Percentiles rank a stretch among this genome's conserved stretches.
These are phyloP conservation scores for Penicillium sclerotigenum DNA, from an alignment of 2,329 filamentous ascomycete genomes.

Conservation along the genomic window DNA sequence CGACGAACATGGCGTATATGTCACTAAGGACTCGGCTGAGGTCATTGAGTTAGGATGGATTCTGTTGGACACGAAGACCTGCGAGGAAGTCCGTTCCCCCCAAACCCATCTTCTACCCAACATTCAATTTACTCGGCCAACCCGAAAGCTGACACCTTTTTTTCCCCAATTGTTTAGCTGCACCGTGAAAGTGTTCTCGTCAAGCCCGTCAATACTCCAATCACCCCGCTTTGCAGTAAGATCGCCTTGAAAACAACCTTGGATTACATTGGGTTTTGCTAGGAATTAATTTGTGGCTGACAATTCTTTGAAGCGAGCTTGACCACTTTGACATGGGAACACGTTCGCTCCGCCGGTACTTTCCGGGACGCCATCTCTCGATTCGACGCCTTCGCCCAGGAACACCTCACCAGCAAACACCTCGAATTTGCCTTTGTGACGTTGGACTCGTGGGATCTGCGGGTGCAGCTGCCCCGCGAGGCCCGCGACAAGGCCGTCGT, in stretches of 20 bases:
- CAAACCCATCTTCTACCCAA: constrained; percentile 13
- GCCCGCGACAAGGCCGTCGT: constrained; percentile 98
- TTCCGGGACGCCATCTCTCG: constrained; percentile 96
- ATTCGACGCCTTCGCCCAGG: constrained; percentile 89
- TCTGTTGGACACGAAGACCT: constrained; percentile 82
- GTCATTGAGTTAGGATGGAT: constrained; percentile 99
- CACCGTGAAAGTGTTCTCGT: constrained; percentile 95
- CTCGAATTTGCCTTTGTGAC: constrained; percentile 98
- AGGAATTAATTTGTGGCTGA: constrained; percentile 25
- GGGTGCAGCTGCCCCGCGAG: constrained; percentile 94
- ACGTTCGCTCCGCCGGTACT: constrained; percentile 93
- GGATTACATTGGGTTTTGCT: constrained; percentile 6
- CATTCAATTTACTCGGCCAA: constrained; percentile 2
- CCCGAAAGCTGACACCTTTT: constrained; percentile 26
- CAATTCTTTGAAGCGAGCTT: constrained; percentile 68
- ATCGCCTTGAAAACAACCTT: constrained; percentile 42
- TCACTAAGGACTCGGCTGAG: constrained; percentile 98
- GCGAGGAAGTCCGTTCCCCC: constrained; percentile 73
- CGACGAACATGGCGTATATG: constrained; percentile 98
- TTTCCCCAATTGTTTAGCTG: constrained; percentile 55
- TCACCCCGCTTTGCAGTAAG: constrained; percentile 98
- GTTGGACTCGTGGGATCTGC: constrained; percentile 95
- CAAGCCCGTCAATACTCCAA: constrained; percentile 97
- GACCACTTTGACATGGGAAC: constrained; percentile 97
- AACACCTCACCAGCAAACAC: constrained; percentile 86